A percentile compares a stretch with the other conserved stretches of the same genome.
phyloP scores from a whole-genome alignment of 495 filamentous ascomycete species.

The Letharia lupina region DNA sequence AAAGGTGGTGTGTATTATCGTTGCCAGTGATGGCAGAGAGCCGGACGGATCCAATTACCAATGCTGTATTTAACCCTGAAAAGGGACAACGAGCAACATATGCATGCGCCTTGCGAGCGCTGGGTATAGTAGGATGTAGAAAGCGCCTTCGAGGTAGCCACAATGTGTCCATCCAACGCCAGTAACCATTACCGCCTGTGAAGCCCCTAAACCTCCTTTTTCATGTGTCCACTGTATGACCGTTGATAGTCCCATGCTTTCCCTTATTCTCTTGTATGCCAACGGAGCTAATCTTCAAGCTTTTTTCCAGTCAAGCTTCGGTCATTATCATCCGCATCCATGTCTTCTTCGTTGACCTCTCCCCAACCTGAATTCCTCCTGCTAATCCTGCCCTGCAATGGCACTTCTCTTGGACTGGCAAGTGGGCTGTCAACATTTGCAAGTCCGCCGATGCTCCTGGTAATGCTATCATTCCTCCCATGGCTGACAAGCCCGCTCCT shows the following conservation, averaged over 20 bases:
- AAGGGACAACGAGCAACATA: not conserved
- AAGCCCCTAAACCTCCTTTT: not conserved
- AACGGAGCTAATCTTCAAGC: slow-evolving; percentile 4
- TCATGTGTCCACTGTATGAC: not conserved
- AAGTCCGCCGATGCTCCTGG: slow-evolving; percentile 59
- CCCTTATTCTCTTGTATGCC: not conserved
- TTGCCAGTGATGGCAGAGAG: not conserved
- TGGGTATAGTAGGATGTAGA: not conserved
- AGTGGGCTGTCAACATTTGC: slow-evolving; percentile 49
- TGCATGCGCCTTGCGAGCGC: slow-evolving; percentile 1
- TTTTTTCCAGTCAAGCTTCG: slow-evolving; percentile 12
- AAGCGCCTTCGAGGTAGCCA: not conserved
- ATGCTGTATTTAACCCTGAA: not conserved
- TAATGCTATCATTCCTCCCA: slow-evolving; percentile 70
- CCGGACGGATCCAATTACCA: not conserved
- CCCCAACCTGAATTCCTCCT: slow-evolving; percentile 58
- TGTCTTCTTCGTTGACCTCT: slow-evolving; percentile 45
- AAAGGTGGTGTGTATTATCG: not conserved
- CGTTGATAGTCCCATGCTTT: not conserved
- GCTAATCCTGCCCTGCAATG: slow-evolving; percentile 42
- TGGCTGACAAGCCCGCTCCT: slow-evolving; percentile 71
- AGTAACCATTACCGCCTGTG: not conserved
- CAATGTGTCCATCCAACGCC: slow-evolving; percentile 5
- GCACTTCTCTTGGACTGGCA: slow-evolving; percentile 43
- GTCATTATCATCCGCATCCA: slow-evolving; percentile 25